Conservation (phyloP, 1,139 yeast genomes). For the Suhomyces bokatorum region DNA sequence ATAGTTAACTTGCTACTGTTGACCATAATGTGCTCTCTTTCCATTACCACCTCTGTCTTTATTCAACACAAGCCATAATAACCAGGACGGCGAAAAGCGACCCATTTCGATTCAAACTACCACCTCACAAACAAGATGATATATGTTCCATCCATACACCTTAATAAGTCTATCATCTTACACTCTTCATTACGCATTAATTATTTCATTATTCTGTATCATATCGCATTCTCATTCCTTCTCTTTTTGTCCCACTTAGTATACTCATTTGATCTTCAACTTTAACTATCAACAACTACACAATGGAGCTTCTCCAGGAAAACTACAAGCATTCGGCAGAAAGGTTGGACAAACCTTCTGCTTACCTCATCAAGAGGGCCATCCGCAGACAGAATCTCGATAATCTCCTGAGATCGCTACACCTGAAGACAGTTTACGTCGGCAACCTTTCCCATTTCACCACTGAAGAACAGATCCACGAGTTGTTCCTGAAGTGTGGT, state of each 20-base stretch:
- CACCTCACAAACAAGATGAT: too few relatives aligned
- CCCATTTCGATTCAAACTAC: too few relatives aligned
- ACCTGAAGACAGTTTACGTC: slow-evolving; percentile 76
- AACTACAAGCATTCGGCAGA: slow-evolving; percentile 53
- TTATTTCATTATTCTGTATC: too few relatives aligned
- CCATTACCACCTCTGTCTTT: too few relatives aligned
- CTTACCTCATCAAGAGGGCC: slow-evolving; percentile 75
- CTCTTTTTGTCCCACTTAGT: background rate
- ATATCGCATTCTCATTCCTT: background rate
- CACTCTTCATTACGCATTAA: too few relatives aligned
- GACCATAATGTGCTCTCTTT: too few relatives aligned
- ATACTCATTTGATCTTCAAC: background rate
- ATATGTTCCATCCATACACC: too few relatives aligned
- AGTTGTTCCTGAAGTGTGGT: slow-evolving; percentile 80
- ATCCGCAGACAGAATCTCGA: slow-evolving; percentile 53
- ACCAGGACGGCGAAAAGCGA: too few relatives aligned
- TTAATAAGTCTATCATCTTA: too few relatives aligned
- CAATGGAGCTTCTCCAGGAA: slow-evolving; percentile 58
- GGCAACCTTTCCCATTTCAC: slow-evolving; percentile 85
- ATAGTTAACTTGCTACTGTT: too few relatives aligned
- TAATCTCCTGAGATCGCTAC: slow-evolving; percentile 62
- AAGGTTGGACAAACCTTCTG: slow-evolving; percentile 77
- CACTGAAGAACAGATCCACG: slow-evolving; percentile 90
- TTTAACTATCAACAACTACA: background rate
- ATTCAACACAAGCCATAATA: too few relatives aligned